Conservation (phyloP, 257 asterid species). For the Galeopsis tetrahit region DNA sequence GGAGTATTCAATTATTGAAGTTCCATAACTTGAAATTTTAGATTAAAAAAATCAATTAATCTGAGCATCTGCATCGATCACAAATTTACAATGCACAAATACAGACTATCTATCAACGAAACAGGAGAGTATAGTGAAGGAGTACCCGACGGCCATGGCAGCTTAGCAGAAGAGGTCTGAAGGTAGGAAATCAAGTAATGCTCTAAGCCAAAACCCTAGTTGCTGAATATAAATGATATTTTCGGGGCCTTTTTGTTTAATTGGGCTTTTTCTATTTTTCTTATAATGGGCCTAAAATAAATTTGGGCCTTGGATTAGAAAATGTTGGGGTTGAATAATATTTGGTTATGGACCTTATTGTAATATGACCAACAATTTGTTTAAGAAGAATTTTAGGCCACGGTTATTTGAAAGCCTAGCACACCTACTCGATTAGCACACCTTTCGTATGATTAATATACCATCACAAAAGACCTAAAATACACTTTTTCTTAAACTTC, state of each 20-base stretch:
- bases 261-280: constrained; percentile 18
- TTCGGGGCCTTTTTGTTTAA: background rate
- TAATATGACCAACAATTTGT: too few species aligned
- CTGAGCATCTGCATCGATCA: background rate
- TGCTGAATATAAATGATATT: background rate
- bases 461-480: too few species aligned
- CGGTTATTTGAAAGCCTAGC: too few species aligned
- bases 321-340: background rate
- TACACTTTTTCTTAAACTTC: too few species aligned
- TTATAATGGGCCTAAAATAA: constrained; percentile 13
- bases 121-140: background rate
- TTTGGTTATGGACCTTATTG: too few species aligned
- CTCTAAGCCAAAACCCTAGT: constrained; percentile 45
- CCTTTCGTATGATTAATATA: too few species aligned
- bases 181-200: constrained; percentile 1
- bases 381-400: too few species aligned
- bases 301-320: background rate
- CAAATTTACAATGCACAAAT: background rate
- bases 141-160: constrained; percentile 59
- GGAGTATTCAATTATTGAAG: background rate
- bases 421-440: too few species aligned
- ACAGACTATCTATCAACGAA: background rate
- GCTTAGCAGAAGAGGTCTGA: constrained; percentile 23
- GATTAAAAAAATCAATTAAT: background rate
- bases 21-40: background rate